These are phyloP conservation scores for Ceratobasidium sp. DNA, from an alignment of 1,284 basidiomycete species.

Conservation along the genomic window DNA sequence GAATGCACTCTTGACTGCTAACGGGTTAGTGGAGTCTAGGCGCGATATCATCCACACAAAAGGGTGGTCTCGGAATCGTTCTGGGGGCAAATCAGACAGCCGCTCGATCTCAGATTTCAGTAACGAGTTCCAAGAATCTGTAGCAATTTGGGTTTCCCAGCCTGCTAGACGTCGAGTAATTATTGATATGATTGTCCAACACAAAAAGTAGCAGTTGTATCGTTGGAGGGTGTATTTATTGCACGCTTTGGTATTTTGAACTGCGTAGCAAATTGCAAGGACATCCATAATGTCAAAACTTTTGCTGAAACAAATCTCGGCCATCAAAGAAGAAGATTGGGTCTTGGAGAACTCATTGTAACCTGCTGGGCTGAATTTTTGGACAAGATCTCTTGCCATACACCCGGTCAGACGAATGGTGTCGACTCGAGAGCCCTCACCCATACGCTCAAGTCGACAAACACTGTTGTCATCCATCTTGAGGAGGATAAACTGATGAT, in stretches of 20 bases:
- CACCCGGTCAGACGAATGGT: not conserved
- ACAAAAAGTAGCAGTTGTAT: not conserved
- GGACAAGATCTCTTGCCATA: not conserved
- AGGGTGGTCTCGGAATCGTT: no score
- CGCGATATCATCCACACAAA: no score
- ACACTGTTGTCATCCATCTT: not conserved
- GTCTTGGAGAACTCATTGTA: not conserved
- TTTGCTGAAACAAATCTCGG: not conserved
- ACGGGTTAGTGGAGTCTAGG: no score
- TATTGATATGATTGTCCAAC: not conserved
- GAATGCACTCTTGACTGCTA: no score
- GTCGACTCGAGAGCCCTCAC: conserved; percentile 1
- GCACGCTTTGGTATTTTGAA: not conserved
- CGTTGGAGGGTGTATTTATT: not conserved
- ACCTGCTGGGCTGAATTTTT: not conserved
- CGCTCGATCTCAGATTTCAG: not conserved
- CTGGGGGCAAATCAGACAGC: not conserved
- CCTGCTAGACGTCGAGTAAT: not conserved
- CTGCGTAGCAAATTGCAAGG: conserved; percentile 1
- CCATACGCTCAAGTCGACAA: conserved; percentile 2
- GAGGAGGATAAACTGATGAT: not conserved
- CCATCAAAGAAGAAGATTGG: not conserved
- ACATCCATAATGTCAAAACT: not conserved
- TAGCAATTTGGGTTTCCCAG: not conserved
- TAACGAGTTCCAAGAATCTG: not conserved